Base-by-base conservation (phyloP, 192 early-diverging fungal species). In the Entomortierella chlamydospora region DNA sequence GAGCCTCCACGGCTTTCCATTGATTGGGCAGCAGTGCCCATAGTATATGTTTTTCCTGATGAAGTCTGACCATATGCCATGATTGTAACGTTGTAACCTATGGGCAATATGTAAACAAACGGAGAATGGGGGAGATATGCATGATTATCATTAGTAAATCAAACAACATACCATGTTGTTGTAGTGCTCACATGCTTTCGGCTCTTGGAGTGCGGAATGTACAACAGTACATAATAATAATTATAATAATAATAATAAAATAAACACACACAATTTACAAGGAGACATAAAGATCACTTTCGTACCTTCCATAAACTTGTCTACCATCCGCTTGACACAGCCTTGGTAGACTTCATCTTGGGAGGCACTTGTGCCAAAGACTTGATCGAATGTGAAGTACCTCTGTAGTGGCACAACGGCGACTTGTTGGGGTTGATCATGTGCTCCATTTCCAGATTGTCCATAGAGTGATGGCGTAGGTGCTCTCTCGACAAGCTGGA, bases 21-120 rank as follows among this genome's bases (percentile, higher is more conserved):
- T 55, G 81, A 49, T 60, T 82, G 82, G 23, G 68, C 61, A 20
- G 86, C 89, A 15, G 96, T 96, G 43, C 96, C 95, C 97, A 99
- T 99, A 10, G 95, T 99, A 73, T 91, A 93, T 15, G 97, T 98
- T 82, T 99, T 99, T 57, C 97, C 97, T 5, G 91, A 92, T 15
- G 95, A 96, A 13, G 96, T 97, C 85, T 98, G 94, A 13, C 95
- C 93, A 86, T 94, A 93, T 43, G 97, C 97, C 56, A 99, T 86
- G 42, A 99, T 92, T 0, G 97, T 98, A 28, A 92, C 93, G 83
- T 98, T 99, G 73, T 94, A 96, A 22, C 97, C 97, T 85, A 33
- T 51, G 23, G 23, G 18, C 26, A 13, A 43, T 25, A 49, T 9
- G 39, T 7, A 17, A 9, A 51, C 28, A 51, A 53, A 20, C 15